Conservation (phyloP, 2,329 filamentous ascomycete genomes). For the Hypoxylon sp. region DNA sequence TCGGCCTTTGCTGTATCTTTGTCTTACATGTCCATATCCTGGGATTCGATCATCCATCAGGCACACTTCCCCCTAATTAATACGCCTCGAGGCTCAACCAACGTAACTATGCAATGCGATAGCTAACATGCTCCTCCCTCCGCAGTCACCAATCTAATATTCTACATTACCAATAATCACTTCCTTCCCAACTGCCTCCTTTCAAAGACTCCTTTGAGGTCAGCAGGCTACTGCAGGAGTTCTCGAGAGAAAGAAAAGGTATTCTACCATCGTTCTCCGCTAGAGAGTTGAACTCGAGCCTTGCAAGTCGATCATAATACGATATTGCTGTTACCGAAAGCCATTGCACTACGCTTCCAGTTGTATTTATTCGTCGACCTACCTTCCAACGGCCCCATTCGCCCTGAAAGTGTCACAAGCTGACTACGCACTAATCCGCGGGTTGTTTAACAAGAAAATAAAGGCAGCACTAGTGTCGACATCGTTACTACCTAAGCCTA, state of each 20-base stretch:
- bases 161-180: slow-evolving; percentile 47
- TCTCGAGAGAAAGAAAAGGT: slow-evolving; percentile 53
- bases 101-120: slow-evolving; percentile 20
- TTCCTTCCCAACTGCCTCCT: slow-evolving; percentile 48
- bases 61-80: slow-evolving; percentile 20
- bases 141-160: slow-evolving; percentile 49
- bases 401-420: slow-evolving; percentile 18
- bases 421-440: slow-evolving; percentile 13
- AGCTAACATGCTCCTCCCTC: slow-evolving; percentile 27
- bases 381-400: slow-evolving; percentile 18
- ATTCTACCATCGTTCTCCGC: slow-evolving; percentile 54
- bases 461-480: slow-evolving; percentile 2
- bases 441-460: slow-evolving; percentile 12
- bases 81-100: slow-evolving; percentile 23
- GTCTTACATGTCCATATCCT: slow-evolving; percentile 1
- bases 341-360: slow-evolving; percentile 9
- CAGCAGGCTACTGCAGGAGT: slow-evolving; percentile 87
- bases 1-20: slow-evolving; percentile 4
- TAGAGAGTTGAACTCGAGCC: slow-evolving; percentile 47
- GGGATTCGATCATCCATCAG: slow-evolving; percentile 9
- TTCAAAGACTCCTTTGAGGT: slow-evolving; percentile 76
- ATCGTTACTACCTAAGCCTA: slow-evolving; percentile 9
- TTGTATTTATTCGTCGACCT: slow-evolving; percentile 25
- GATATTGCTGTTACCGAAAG: slow-evolving; percentile 27
- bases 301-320: slow-evolving; percentile 38